Percentiles rank a stretch among this genome's conserved stretches.
Evolutionary conservation across 495 filamentous ascomycete genomes (phyloP).

Genomic region (Daldinia decipiens): DNA sequence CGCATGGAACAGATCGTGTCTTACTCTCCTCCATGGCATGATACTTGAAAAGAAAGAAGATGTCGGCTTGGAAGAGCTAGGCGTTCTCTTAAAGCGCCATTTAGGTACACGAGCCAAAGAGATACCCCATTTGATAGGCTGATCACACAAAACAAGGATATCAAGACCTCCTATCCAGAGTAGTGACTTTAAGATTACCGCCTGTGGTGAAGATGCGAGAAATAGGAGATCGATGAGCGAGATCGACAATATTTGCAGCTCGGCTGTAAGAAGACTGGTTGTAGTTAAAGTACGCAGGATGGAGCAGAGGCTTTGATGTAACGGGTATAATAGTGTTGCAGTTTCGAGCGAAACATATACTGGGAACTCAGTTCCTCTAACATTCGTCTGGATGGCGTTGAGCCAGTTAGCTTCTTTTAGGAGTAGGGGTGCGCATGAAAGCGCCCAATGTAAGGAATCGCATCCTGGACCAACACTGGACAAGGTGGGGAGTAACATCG

Average conservation of each 20-base stretch:
- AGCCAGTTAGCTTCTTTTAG: conserved; percentile 26
- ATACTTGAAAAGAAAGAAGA: conserved; percentile 44
- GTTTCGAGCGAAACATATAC: conserved; percentile 64
- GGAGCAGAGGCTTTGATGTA: conserved; percentile 83
- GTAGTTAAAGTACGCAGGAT: conserved; percentile 82
- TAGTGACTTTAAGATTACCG: conserved; percentile 79
- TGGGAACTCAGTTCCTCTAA: background rate
- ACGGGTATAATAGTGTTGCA: conserved; percentile 77
- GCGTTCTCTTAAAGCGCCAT: conserved; percentile 80
- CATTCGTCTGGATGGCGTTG: background rate
- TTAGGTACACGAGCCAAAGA: conserved; percentile 86
- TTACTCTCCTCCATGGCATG: conserved; percentile 46
- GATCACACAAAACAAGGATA: conserved; percentile 75
- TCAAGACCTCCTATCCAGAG: conserved; percentile 89
- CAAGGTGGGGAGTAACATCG: conserved; percentile 71
- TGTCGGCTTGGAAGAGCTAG: conserved; percentile 39
- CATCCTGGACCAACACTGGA: conserved; percentile 42
- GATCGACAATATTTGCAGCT: conserved; percentile 85
- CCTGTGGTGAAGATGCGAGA: conserved; percentile 83
- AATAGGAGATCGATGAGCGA: conserved; percentile 85
- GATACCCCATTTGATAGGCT: conserved; percentile 86
- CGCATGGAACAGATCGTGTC: conserved; percentile 46
- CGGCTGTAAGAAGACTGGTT: conserved; percentile 84
- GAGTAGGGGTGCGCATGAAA: conserved; percentile 71
- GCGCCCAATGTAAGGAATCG: conserved; percentile 75